Evolutionary conservation across 2,329 filamentous ascomycete species (phyloP).

Genomic region (Penicillium rolfsii): DNA sequence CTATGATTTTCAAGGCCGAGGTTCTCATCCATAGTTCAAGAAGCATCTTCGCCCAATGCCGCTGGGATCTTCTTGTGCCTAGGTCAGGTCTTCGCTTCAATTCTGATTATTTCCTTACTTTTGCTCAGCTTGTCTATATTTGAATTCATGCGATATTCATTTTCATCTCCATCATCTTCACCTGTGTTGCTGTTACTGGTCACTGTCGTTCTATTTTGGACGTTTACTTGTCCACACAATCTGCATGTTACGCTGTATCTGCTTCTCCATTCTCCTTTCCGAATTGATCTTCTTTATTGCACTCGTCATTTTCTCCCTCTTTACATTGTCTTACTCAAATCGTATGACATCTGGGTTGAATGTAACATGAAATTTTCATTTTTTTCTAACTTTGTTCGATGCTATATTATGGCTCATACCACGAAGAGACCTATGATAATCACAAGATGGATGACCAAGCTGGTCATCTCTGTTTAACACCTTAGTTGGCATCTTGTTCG

Average conservation of each 20-base stretch:
- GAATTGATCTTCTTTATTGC: too few relatives aligned
- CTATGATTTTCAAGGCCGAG: not conserved
- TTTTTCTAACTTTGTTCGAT: not conserved
- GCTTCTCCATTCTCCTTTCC: not conserved
- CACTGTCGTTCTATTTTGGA: not conserved
- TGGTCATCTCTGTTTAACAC: too few relatives aligned
- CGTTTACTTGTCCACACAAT: not conserved
- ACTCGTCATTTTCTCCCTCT: not conserved
- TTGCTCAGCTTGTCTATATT: conserved; percentile 14
- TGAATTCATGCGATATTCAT: conserved; percentile 15
- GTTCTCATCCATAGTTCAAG: not conserved
- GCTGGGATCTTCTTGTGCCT: not conserved
- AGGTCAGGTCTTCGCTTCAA: not conserved
- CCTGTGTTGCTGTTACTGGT: conserved; percentile 3
- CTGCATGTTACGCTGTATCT: conserved; percentile 10
- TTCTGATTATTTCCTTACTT: not conserved
- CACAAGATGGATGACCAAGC: too few relatives aligned
- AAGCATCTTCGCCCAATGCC: not conserved
- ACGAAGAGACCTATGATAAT: too few relatives aligned
- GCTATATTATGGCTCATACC: too few relatives aligned
- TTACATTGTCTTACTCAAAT: not conserved
- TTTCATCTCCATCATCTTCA: conserved; percentile 1
- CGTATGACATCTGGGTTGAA: not conserved
- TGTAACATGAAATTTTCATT: not conserved
- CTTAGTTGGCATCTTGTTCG: too few relatives aligned